Conservation (phyloP, 1,139 yeast genomes). For the Kluyveromyces sp. region DNA sequence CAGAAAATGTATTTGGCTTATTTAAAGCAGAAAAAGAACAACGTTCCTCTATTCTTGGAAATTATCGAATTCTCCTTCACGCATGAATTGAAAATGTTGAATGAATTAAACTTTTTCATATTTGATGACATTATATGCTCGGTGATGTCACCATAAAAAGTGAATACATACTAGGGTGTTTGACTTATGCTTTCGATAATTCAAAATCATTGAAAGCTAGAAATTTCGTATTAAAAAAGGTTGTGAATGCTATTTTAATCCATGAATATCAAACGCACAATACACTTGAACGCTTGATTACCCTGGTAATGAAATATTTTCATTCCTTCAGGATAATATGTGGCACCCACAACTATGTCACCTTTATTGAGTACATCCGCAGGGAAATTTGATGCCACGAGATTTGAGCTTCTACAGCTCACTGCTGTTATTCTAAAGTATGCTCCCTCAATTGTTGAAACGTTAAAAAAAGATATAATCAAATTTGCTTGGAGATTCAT, state of each 20-base stretch:
- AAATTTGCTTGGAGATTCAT: slow-evolving; percentile 93
- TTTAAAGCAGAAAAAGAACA: slow-evolving; percentile 34
- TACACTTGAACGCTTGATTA: slow-evolving; percentile 43
- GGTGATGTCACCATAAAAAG: slow-evolving; percentile 41
- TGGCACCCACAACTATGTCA: slow-evolving; percentile 52
- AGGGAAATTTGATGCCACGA: slow-evolving; percentile 65
- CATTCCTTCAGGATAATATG: slow-evolving; percentile 49
- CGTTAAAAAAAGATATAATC: slow-evolving; percentile 77
- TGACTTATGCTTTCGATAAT: slow-evolving; percentile 39
- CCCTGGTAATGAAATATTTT: slow-evolving; percentile 49
- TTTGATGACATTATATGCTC: slow-evolving; percentile 51
- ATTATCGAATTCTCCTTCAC: slow-evolving; percentile 30
- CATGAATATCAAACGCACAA: slow-evolving; percentile 51
- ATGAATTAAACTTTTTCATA: slow-evolving; percentile 48
- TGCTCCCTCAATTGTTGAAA: slow-evolving; percentile 53
- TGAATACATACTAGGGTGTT: slow-evolving; percentile 44
- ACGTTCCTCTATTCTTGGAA: slow-evolving; percentile 40
- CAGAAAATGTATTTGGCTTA: slow-evolving; percentile 48
- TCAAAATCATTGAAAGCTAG: slow-evolving; percentile 45
- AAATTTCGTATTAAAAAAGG: slow-evolving; percentile 52
- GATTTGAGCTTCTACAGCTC: slow-evolving; percentile 73
- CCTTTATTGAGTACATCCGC: slow-evolving; percentile 43
- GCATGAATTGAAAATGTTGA: slow-evolving; percentile 31
- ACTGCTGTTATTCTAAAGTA: slow-evolving; percentile 70
- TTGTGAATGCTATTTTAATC: slow-evolving; percentile 60